Percentiles rank a stretch among this genome's conserved stretches.
Evolutionary conservation across 345 rosid genomes (phyloP).

Genomic region (Cochlearia excelsa): DNA sequence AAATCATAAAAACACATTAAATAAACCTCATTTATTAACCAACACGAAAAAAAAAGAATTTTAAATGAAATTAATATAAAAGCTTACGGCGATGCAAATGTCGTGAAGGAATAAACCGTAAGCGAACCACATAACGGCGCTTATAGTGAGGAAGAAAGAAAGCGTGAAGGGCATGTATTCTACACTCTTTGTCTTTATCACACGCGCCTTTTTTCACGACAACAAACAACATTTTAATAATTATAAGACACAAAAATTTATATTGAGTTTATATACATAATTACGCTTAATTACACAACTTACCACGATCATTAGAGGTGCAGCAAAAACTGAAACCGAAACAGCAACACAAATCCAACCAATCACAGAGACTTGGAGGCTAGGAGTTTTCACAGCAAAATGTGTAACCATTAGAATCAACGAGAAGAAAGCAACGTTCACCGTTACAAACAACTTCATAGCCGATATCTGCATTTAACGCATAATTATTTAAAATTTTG

Average conservation of each 20-base stretch:
- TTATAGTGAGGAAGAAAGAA: conserved; percentile 75
- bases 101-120: conserved; percentile 65
- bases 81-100: conserved; percentile 75
- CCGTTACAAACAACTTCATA: conserved; percentile 41
- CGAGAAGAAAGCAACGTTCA: conserved; percentile 62
- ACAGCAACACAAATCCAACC: conserved; percentile 86
- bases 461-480: conserved; percentile 50
- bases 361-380: conserved; percentile 38
- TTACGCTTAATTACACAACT: background rate
- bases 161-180: conserved; percentile 89
- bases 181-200: conserved; percentile 73
- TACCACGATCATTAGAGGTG: conserved; percentile 76
- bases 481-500: too few species aligned
- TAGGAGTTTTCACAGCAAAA: conserved; percentile 27
- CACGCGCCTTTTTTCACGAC: conserved; percentile 51
- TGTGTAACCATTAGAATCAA: conserved; percentile 44
- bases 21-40: background rate
- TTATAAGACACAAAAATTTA: background rate
- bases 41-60: background rate
- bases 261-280: background rate
- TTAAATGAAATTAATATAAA: too few species aligned
- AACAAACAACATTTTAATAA: background rate
- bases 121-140: conserved; percentile 78
- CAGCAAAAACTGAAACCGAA: conserved; percentile 70
- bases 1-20: background rate